A percentile compares a stretch with the other conserved stretches of the same genome.
phyloP scores from a whole-genome alignment of 2,329 filamentous ascomycete genomes.

The Fusarium siculi region DNA sequence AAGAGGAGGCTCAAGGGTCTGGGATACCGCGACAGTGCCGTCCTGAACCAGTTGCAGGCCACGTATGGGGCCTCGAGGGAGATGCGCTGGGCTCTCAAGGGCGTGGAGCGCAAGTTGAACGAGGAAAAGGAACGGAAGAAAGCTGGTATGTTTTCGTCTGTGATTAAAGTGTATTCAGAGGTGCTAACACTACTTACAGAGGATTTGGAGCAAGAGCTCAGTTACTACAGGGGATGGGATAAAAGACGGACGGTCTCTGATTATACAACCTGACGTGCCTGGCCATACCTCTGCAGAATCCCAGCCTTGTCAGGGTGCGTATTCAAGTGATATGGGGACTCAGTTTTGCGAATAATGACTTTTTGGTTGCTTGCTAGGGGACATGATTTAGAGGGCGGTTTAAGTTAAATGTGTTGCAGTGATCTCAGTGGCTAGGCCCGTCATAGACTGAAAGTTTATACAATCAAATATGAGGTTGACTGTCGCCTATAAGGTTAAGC shows the following conservation, averaged over 20 bases:
- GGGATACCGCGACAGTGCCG: too few species aligned
- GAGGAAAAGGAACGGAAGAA: not conserved
- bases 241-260: not conserved
- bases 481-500: too few species aligned
- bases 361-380: not conserved
- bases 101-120: not conserved
- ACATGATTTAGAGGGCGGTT: rapidly evolving
- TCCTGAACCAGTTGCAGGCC: not conserved
- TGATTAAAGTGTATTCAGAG: not conserved
- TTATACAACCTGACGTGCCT: not conserved
- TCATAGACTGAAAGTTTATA: not conserved
- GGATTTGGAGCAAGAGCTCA: not conserved
- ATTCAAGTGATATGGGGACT: rapidly evolving
- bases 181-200: not conserved
- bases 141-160: not conserved
- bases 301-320: rapidly evolving
- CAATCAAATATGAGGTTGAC: too few species aligned
- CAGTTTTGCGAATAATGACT: not conserved
- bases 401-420: rapidly evolving
- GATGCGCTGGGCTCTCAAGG: not conserved
- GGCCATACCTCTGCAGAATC: not conserved
- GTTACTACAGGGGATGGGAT: not conserved
- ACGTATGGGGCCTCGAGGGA: not conserved
- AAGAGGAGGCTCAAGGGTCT: not conserved
- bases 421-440: rapidly evolving